Conservation (phyloP, 257 asterid species). For the Solanum corneliomulleri region DNA sequence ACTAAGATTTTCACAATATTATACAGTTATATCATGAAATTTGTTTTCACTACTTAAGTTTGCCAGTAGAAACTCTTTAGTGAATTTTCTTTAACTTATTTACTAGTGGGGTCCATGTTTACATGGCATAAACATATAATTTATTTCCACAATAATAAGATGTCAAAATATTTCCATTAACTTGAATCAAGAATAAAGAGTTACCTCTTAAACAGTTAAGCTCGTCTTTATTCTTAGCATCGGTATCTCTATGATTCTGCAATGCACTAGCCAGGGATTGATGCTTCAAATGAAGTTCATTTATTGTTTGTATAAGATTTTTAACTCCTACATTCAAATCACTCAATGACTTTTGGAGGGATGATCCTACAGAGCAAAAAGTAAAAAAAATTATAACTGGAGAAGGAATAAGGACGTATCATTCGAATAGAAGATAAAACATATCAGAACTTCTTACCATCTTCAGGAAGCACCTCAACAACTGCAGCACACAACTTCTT, state of each 20-base stretch:
- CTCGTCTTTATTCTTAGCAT: constrained; percentile 68
- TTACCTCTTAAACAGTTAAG: constrained; percentile 62
- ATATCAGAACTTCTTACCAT: constrained; percentile 36
- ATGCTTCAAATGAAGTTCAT: constrained; percentile 72
- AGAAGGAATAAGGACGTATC: neutral
- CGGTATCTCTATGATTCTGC: constrained; percentile 58
- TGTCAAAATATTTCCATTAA: neutral
- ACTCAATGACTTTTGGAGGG: constrained; percentile 30
- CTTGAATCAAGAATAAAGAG: neutral
- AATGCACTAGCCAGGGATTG: constrained; percentile 60
- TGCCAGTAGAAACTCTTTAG: neutral
- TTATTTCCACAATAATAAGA: neutral
- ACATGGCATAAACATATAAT: neutral
- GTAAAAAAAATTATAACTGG: neutral
- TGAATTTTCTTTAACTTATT: neutral
- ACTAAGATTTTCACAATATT: neutral
- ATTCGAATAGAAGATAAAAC: neutral
- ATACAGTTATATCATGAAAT: neutral
- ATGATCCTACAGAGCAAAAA: constrained; percentile 36
- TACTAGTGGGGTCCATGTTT: neutral
- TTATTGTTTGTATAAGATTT: constrained; percentile 39
- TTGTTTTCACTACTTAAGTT: neutral
- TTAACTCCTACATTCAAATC: constrained; percentile 46
- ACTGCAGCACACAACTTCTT: constrained; percentile 35
- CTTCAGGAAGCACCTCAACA: constrained; percentile 33